Conservation (phyloP, 257 asterid genomes). For the Linaria vulgaris region DNA sequence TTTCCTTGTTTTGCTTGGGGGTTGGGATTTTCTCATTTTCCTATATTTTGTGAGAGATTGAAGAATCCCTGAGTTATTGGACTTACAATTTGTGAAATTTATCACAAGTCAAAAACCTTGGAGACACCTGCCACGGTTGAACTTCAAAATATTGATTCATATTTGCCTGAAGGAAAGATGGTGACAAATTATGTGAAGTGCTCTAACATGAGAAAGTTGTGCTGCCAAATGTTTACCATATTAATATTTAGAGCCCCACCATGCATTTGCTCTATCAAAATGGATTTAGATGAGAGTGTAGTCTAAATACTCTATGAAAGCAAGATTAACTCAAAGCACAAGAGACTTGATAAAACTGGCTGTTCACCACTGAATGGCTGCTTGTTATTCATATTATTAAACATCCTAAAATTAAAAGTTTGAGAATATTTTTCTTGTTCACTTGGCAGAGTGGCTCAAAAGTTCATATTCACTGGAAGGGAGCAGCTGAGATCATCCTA, state of each 20-base stretch:
- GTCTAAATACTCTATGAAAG: not conserved
- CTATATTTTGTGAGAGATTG: not conserved
- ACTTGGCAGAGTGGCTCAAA: constrained; percentile 60
- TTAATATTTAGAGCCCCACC: not conserved
- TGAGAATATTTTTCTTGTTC: constrained; percentile 18
- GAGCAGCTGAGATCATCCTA: constrained; percentile 94
- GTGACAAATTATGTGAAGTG: not conserved
- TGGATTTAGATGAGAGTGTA: not conserved
- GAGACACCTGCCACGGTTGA: not conserved
- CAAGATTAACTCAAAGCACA: not conserved
- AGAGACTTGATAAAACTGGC: not conserved
- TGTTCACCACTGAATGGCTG: not conserved
- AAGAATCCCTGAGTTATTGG: not conserved
- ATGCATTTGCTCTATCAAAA: not conserved
- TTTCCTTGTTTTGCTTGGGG: not conserved
- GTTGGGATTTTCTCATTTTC: not conserved
- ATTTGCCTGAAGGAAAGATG: not conserved
- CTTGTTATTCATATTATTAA: constrained; percentile 5
- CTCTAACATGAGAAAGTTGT: not conserved
- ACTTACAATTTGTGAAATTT: not conserved
- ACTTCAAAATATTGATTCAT: not conserved
- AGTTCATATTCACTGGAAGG: constrained; percentile 94
- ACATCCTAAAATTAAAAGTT: not conserved
- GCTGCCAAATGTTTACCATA: not conserved
- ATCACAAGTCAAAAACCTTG: not conserved